phyloP scores from a whole-genome alignment of 2,329 filamentous ascomycete genomes.

The Aspergillus aculeatinus region DNA sequence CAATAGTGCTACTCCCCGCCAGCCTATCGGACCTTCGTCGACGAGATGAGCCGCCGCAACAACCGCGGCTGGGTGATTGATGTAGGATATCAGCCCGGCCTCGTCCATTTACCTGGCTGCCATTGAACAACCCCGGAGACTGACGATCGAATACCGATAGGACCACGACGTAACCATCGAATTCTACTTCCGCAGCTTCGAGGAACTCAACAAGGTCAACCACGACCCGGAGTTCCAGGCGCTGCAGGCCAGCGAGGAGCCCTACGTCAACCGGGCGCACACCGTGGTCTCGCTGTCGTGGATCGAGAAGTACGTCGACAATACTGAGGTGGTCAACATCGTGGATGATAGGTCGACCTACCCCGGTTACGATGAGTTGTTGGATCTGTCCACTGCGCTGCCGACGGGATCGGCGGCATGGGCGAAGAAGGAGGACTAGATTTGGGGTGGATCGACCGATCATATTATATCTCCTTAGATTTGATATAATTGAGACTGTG shows the following conservation, averaged over 20 bases:
- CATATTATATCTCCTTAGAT: no score
- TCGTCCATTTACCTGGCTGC: no score
- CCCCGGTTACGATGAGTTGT: no score
- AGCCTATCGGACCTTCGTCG: background rate
- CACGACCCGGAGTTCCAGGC: conserved; percentile 20
- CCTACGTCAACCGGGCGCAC: conserved; percentile 14
- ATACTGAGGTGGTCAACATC: conserved; percentile 22
- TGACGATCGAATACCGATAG: no score
- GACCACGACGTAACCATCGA: conserved; percentile 17
- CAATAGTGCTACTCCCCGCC: background rate
- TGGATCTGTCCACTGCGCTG: no score
- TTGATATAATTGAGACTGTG: no score
- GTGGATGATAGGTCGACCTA: no score
- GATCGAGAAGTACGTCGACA: conserved; percentile 23
- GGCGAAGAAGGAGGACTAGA: no score
- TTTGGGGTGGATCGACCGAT: no score
- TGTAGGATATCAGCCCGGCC: background rate
- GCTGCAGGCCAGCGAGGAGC: conserved; percentile 20
- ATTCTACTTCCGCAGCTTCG: conserved; percentile 22
- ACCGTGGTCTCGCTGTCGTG: conserved; percentile 17
- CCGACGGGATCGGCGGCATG: no score
- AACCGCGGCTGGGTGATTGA: background rate
- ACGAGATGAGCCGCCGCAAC: background rate
- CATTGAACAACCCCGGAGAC: no score
- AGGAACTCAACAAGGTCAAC: conserved; percentile 12